Percentiles rank a stretch among this genome's conserved stretches.
Conservation (phyloP, 2,329 filamentous ascomycete genomes). For the Chaetomium sp. region DNA sequence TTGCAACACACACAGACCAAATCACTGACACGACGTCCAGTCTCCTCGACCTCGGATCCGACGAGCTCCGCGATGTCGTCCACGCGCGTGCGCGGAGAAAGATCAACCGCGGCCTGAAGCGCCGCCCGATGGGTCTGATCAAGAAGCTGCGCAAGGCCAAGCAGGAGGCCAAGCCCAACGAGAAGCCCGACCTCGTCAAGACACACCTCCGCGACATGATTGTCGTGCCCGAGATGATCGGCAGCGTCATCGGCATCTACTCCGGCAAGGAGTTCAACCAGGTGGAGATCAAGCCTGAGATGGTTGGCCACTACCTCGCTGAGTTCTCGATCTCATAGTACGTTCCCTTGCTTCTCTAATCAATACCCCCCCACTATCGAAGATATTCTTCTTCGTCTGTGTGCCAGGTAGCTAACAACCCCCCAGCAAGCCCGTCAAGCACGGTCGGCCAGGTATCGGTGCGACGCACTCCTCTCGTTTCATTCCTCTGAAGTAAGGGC, state of each 20-base stretch:
- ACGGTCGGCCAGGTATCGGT: conserved; percentile 99
- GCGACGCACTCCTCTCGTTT: conserved; percentile 99
- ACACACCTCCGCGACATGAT: conserved; percentile 99
- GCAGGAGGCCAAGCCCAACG: conserved; percentile 97
- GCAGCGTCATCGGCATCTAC: conserved; percentile 97
- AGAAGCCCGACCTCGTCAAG: conserved; percentile 99
- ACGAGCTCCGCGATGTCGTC: conserved; percentile 98
- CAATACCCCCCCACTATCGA: no score
- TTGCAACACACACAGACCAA: conserved; percentile 13
- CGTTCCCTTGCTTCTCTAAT: conserved; percentile 35
- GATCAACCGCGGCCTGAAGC: conserved; percentile 99
- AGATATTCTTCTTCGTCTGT: neutral
- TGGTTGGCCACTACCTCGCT: conserved; percentile 98
- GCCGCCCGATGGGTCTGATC: conserved; percentile 99
- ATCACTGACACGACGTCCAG: conserved; percentile 40
- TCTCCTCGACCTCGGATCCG: conserved; percentile 96
- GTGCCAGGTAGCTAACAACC: conserved; percentile 41
- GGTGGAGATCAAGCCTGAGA: conserved; percentile 99
- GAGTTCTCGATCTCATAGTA: conserved; percentile 99
- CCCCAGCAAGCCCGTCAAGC: conserved; percentile 96
- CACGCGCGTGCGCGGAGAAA: conserved; percentile 97
- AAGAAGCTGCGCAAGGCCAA: conserved; percentile 99
- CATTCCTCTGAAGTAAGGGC: conserved; percentile 97
- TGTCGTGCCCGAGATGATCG: conserved; percentile 99
- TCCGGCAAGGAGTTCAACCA: conserved; percentile 99